Evolutionary conservation across 2,329 filamentous ascomycete genomes (phyloP), one percentile per base, ranked within the genome.

Genomic region (Colletotrichum tabaci): DNA sequence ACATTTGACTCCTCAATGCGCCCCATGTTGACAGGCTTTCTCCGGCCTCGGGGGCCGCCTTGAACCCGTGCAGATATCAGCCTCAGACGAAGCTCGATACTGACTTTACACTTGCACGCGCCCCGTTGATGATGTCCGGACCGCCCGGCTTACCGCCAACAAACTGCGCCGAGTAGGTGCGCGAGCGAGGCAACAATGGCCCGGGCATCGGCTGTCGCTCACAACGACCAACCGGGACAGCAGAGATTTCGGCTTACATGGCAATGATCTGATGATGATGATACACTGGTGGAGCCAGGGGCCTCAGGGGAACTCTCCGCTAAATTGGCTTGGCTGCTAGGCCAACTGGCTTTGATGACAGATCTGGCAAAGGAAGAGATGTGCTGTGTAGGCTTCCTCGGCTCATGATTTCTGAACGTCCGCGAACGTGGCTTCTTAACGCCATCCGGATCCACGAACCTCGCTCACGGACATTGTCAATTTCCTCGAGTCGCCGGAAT

Each of bases 231-330:
- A 58, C 55, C 52, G 55, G 38, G 46, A 60, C 13, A 46, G 46
- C 57, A 58, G 58, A 67, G 50, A 67, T 58, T 67, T 71, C 38
- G 53, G 52, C 65, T 63, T 66, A 44, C 67, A 47, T 56, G 47
- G 47, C 52, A 46, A 63, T 71, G 68, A 68, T 71, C 68, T 71
- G 65, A 71, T 55, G 40, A 42, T 49, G 40, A 71, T 52, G 61
- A 26, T 38, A 44, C 35, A 3, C 23, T 23, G 49, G 56, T 66
- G 56, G 23, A 49, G 46, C 8, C 61, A 49, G 23, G 26, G 38
- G 40, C 49, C 9, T 40, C 23, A 66, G 63, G 52, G 49, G 44
- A 55, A 30, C 26, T 52, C 65, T 53, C 35, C 23, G 68, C 65
- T 68, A 55, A 68, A 60, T 5, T 30, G n/a, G 68, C 47, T 44